Percentiles rank a stretch among this genome's conserved stretches.
Conservation (phyloP, 2,329 filamentous ascomycete species). For the Cryphonectria carpinicola region DNA sequence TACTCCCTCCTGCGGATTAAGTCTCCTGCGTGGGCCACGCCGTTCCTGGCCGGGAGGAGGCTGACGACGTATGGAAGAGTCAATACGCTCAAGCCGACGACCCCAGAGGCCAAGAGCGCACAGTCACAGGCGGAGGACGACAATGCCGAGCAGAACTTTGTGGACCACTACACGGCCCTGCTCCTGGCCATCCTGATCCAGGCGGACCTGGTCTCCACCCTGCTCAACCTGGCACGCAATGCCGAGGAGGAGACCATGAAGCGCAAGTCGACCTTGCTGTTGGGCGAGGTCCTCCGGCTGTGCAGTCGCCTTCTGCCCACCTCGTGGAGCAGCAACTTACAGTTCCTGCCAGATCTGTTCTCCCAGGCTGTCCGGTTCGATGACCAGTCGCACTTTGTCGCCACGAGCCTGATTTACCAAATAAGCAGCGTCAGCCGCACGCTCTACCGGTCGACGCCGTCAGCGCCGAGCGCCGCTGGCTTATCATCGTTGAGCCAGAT, state of each 20-base stretch:
- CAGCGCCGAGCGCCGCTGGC: conserved; percentile 40
- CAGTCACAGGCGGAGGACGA: conserved; percentile 65
- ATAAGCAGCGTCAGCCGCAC: conserved; percentile 97
- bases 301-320: conserved; percentile 83
- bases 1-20: conserved; percentile 86
- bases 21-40: conserved; percentile 90
- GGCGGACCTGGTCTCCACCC: conserved; percentile 69
- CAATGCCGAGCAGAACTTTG: conserved; percentile 77
- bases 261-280: conserved; percentile 85
- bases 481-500: conserved; percentile 50
- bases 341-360: conserved; percentile 86
- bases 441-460: conserved; percentile 75
- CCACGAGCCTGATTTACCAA: conserved; percentile 92
- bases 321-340: conserved; percentile 80
- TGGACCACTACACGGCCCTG: conserved; percentile 92
- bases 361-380: conserved; percentile 74
- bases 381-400: conserved; percentile 74
- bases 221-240: conserved; percentile 69
- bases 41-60: conserved; percentile 88
- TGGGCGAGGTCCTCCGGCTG: conserved; percentile 90
- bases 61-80: conserved; percentile 97
- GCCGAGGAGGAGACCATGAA: conserved; percentile 72
- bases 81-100: conserved; percentile 70
- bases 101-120: conserved; percentile 54
- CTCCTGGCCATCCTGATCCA: conserved; percentile 84